Percentiles rank a stretch among this genome's conserved stretches.
Conservation (phyloP, 2,329 filamentous ascomycete genomes). For the Fusarium sp. region DNA sequence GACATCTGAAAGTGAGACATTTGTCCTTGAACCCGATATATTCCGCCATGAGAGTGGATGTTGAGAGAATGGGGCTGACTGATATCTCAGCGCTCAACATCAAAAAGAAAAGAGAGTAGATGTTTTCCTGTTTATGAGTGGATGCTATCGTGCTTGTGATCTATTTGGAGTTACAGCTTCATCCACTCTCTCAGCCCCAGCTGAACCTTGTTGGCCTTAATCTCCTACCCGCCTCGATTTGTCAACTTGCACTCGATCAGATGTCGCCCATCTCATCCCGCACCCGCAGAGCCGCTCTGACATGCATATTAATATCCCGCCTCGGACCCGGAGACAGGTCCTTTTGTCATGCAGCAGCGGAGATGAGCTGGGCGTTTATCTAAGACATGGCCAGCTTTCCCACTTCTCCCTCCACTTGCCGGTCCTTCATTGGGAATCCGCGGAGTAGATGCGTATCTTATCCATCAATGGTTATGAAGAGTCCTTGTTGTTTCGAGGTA, state of each 20-base stretch:
- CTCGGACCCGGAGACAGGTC: slow-evolving; percentile 19
- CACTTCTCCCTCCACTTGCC: neutral
- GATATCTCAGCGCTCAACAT: slow-evolving; percentile 12
- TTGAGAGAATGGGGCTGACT: neutral
- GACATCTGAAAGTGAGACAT: slow-evolving; percentile 30
- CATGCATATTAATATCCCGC: slow-evolving; percentile 20
- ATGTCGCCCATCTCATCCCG: neutral
- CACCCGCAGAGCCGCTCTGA: slow-evolving; percentile 12
- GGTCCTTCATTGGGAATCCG: slow-evolving; percentile 21
- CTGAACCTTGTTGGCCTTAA: neutral
- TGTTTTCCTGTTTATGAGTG: neutral
- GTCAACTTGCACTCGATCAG: neutral
- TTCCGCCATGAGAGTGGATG: slow-evolving; percentile 2
- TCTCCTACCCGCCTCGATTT: neutral
- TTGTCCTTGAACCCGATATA: slow-evolving; percentile 9
- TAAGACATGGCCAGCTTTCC: slow-evolving; percentile 2
- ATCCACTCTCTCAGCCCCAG: neutral
- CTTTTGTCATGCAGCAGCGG: slow-evolving; percentile 6
- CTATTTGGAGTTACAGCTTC: neutral
- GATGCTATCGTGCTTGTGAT: neutral
- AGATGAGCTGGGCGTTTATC: slow-evolving; percentile 19
- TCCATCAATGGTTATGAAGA: neutral
- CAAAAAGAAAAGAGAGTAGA: slow-evolving; percentile 7
- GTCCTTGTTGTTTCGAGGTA: neutral
- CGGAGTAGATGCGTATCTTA: neutral